Base-by-base conservation (phyloP, 2,329 filamentous ascomycete genomes). In the Aspergillus quadrilineatus region DNA sequence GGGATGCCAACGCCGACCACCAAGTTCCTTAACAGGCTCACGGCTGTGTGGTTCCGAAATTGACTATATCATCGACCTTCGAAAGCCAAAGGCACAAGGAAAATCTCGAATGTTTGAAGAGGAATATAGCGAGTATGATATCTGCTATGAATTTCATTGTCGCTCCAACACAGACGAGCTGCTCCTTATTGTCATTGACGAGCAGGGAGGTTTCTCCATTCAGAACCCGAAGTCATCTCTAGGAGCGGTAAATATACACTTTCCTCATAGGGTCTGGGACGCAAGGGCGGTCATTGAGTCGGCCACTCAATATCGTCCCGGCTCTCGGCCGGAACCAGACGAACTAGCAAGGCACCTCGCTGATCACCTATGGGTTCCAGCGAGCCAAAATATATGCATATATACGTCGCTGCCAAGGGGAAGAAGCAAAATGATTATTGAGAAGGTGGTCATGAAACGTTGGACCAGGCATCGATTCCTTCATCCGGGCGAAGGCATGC, bases 61-160 rank as follows among this genome's bases (percentile, higher is more conserved):
- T 45, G 74, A 79, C 53, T 60, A 71, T 48, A 64, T 76, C 6
- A 60, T 78, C 8, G 66, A 71, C 55, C 46, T 75, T 36, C 69
- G 69, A 39, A 65, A 62, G 9, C 59, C 61, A 9, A 60, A 64
- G 41, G 53, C 52, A 6, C 54, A 58, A 53, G 54, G 56, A 3
- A 60, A 61, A 10, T 49, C 17, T 28, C 61, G 58, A 0, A 44
- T 74, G 1, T 76, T 76, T 41, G 64, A 71, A 15, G 51, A 64
- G 12, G 54, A 62, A 0, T 63, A 65, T 30, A 62, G 47, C 4
- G 60, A 67, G 15, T 63, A 61, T 34, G 55, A 53, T 7, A 57
- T 76, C 4, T 61, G 50, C 4, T 77, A 76, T 45, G 75, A 78
- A 46, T 77, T 74, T 34, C 69, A 75, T 32, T 78, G 75, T 50